These are phyloP conservation scores for Filobasidium floriforme DNA, from an alignment of 768 basidiomycete genomes.

Conservation along the genomic window DNA sequence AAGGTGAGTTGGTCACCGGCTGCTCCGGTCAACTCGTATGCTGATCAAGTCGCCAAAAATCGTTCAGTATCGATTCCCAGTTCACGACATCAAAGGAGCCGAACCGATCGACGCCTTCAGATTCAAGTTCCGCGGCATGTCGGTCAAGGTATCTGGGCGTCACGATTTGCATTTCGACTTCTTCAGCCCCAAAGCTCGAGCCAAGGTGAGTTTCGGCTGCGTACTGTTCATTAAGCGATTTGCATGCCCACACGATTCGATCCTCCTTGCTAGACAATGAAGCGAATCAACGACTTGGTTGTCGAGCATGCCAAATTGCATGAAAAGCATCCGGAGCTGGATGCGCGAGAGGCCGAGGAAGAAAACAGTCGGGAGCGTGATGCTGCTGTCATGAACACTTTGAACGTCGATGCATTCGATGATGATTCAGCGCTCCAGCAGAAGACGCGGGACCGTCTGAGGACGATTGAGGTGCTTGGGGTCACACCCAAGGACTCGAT, in stretches of 20 bases:
- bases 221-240: conserved; percentile 12
- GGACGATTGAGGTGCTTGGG: conserved; percentile 11
- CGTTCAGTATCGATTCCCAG: conserved; percentile 47
- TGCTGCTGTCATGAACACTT: conserved; percentile 10
- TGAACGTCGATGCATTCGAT: conserved; percentile 5
- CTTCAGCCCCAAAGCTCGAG: conserved; percentile 46
- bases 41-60: conserved; percentile 1
- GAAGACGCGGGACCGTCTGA: neutral
- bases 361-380: conserved; percentile 6
- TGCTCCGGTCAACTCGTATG: conserved; percentile 3
- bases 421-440: neutral
- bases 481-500: conserved; percentile 8
- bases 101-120: conserved; percentile 41
- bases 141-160: conserved; percentile 51
- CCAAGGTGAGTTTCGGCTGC: conserved; percentile 44
- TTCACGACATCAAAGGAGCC: conserved; percentile 48
- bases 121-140: conserved; percentile 45
- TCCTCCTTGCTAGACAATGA: conserved; percentile 1
- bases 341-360: conserved; percentile 1
- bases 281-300: conserved; percentile 51
- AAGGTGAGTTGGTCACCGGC: conserved; percentile 31
- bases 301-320: conserved; percentile 31
- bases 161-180: conserved; percentile 53
- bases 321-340: conserved; percentile 1
- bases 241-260: conserved; percentile 8